These are phyloP conservation scores for Eremochloa ophiuroides DNA, from an alignment of 176 grass and related monocot genomes.

Conservation along the genomic window DNA sequence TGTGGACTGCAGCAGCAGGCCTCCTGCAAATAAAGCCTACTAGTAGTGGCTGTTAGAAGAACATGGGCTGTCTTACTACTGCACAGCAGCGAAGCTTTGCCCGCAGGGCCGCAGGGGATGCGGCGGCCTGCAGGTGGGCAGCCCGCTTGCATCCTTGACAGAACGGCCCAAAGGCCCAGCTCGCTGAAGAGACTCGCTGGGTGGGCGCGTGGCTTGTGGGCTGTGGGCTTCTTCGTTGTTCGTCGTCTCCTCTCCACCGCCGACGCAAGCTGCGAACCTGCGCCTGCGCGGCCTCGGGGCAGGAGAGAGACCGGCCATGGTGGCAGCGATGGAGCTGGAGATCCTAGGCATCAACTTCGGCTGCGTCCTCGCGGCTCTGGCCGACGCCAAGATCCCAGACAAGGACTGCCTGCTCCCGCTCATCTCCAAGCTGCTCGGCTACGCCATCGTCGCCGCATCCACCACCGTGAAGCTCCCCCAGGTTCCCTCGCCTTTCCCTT, in stretches of 20 bases:
- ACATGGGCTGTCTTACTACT: no score
- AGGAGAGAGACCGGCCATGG: neutral
- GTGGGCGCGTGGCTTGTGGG: neutral
- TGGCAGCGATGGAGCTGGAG: slow-evolving; percentile 69
- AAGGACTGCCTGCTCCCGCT: slow-evolving; percentile 84
- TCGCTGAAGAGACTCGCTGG: neutral
- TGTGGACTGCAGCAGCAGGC: no score
- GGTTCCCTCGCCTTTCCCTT: slow-evolving; percentile 20
- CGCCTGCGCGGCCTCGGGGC: neutral
- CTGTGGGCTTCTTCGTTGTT: neutral
- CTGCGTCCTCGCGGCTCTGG: slow-evolving; percentile 62
- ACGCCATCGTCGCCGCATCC: slow-evolving; percentile 92
- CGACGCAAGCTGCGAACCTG: neutral
- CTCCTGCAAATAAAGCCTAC: no score
- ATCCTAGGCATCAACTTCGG: slow-evolving; percentile 86
- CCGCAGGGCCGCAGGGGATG: no score
- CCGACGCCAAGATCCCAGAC: slow-evolving; percentile 60
- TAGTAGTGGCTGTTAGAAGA: no score
- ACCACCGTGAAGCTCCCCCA: slow-evolving; percentile 96
- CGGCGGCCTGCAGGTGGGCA: no score
- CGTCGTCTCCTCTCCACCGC: neutral
- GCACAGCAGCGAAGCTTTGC: no score
- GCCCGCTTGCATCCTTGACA: no score
- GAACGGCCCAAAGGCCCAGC: slow-evolving; percentile 2
- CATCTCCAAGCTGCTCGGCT: slow-evolving; percentile 85